Base-by-base conservation (phyloP, 768 basidiomycete genomes). In the Sarcodon aspratus region DNA sequence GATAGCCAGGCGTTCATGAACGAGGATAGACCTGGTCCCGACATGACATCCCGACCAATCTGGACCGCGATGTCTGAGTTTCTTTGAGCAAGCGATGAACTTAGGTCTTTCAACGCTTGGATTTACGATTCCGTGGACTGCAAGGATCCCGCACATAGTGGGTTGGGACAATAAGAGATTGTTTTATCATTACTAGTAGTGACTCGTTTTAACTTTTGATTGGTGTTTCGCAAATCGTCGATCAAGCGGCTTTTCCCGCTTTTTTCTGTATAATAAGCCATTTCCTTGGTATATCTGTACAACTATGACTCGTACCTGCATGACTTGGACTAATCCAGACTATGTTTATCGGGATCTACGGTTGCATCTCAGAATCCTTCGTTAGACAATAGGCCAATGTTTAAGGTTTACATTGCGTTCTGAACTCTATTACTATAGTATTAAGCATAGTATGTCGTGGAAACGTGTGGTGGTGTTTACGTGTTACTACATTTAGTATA, bases 11-110 rank as follows among this genome's bases (percentile, higher is more conserved):
- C 96, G 85, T 63, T 99, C 96, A 57, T 99, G 96, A 33, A 88
- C 87, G 53, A 99, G 79, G 50, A 96, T 77, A 37, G 77, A 74
- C 46, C 83, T 74, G 63, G 82, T 79, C 42, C 87, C 88, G 54
- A 93, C 86, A 65, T 80, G 85, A 68, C 90, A 95, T 31, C 96
- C 96, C 11, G 91, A 93, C 96, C 96, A 99, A 67, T 99, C 96
- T 9, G 96, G 96, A 11, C 96, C 96, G 54, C 94, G 82, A 62
- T 96, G 94, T 46, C 95, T 78, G 52, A 90, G 82, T 54, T 80
- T 81, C 68, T 92, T 96, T 9, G 92, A 92, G 57, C 88, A 75
- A 3, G 89, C 83, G 50, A 97, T 82, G 59, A 81, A 85, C 48
- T 72, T 78, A 42, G 82, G 71, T 53, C 94, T 75, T 56, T 84